Evolutionary conservation across 1,284 basidiomycete genomes (phyloP).

Genomic region (Cerioporus squamosus): DNA sequence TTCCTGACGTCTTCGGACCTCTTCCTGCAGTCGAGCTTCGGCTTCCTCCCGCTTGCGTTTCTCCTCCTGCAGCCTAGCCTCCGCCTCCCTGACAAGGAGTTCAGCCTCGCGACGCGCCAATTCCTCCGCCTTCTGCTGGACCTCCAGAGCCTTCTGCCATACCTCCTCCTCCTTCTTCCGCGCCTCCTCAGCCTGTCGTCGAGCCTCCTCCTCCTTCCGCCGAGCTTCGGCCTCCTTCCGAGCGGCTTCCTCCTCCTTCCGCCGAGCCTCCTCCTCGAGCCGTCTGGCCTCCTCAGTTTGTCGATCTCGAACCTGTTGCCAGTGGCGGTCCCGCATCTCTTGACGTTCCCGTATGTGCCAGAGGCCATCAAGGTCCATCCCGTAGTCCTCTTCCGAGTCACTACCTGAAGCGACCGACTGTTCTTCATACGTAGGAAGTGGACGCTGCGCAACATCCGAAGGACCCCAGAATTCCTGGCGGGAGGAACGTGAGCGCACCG

Average conservation of each 20-base stretch:
- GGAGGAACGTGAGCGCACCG: conserved; percentile 32
- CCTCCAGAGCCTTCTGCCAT: conserved; percentile 23
- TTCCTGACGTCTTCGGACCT: conserved; percentile 19
- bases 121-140: conserved; percentile 30
- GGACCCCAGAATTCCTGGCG: conserved; percentile 26
- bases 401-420: conserved; percentile 37
- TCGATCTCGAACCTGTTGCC: conserved; percentile 16
- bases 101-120: conserved; percentile 29
- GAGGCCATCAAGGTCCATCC: conserved; percentile 35
- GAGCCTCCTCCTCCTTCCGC: conserved; percentile 34
- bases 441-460: conserved; percentile 17
- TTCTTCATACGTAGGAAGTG: conserved; percentile 35
- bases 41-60: conserved; percentile 20
- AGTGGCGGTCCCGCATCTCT: conserved; percentile 14
- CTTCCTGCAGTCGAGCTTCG: conserved; percentile 25
- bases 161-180: conserved; percentile 34
- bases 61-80: conserved; percentile 27
- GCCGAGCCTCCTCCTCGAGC: conserved; percentile 27
- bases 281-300: background rate
- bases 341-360: conserved; percentile 18
- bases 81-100: conserved; percentile 18
- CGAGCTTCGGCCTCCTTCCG: conserved; percentile 34
- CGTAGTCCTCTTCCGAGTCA: conserved; percentile 35
- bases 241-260: conserved; percentile 31
- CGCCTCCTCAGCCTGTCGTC: conserved; percentile 34